Evolutionary conservation across 2,329 filamentous ascomycete species (phyloP).

Genomic region (Verticillium longisporum): DNA sequence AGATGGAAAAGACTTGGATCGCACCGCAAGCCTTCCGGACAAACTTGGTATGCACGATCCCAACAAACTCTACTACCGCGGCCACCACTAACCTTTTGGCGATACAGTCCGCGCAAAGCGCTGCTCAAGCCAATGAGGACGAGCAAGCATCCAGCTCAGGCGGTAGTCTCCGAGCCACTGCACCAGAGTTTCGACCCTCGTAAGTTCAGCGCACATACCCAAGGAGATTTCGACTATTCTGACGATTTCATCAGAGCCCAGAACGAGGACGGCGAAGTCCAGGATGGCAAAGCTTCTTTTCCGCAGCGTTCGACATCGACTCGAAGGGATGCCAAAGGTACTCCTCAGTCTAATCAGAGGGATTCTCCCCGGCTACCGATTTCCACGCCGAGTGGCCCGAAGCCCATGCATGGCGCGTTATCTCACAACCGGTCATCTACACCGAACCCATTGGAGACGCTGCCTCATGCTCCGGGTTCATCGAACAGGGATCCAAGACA

Average conservation of each 20-base stretch:
- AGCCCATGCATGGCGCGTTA: not conserved
- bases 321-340: not conserved
- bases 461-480: not conserved
- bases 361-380: not conserved
- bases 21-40: constrained; percentile 67
- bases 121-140: constrained; percentile 26
- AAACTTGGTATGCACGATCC: constrained; percentile 45
- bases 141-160: constrained; percentile 26
- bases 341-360: not conserved
- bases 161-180: constrained; percentile 47
- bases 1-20: constrained; percentile 61
- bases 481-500: not conserved
- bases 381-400: not conserved
- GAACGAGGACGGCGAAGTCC: constrained; percentile 68
- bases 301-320: not conserved
- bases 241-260: constrained; percentile 24
- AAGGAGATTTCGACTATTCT: not conserved
- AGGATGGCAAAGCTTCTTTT: constrained; percentile 34
- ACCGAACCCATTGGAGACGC: not conserved
- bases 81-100: constrained; percentile 24
- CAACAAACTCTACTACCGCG: constrained; percentile 7
- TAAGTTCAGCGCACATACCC: constrained; percentile 18
- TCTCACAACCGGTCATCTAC: not conserved
- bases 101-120: constrained; percentile 30
- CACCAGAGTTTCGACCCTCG: constrained; percentile 58